Evolutionary conservation across 2,329 filamentous ascomycete genomes (phyloP).

Genomic region (Dactylellina parvicollis): DNA sequence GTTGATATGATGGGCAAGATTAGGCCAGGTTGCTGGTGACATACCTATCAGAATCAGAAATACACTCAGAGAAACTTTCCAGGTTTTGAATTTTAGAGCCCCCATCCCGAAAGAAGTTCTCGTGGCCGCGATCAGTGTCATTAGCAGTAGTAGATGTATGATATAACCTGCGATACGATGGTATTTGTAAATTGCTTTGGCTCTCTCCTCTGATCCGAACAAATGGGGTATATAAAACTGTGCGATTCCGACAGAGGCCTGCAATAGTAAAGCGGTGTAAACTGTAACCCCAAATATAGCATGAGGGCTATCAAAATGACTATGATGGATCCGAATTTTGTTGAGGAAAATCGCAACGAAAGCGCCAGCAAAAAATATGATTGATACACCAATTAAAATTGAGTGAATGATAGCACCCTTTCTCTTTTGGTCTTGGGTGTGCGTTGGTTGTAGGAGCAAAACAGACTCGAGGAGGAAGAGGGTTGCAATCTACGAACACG

Average conservation of each 20-base stretch:
- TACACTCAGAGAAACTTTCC: conserved; percentile 75
- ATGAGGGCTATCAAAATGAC: conserved; percentile 82
- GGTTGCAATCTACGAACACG: conserved; percentile 66
- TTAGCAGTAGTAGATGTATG: conserved; percentile 75
- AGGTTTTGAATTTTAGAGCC: conserved; percentile 76
- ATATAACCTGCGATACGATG: conserved; percentile 82
- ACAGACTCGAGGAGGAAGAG: conserved; percentile 81
- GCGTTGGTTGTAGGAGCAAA: conserved; percentile 86
- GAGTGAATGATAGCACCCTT: conserved; percentile 73
- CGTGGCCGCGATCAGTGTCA: conserved; percentile 78
- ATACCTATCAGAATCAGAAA: conserved; percentile 70
- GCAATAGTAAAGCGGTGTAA: conserved; percentile 74
- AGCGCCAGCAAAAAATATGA: conserved; percentile 72
- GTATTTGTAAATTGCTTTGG: conserved; percentile 88
- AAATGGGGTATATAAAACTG: conserved; percentile 79
- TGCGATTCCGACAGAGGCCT: conserved; percentile 81
- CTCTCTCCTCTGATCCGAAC: conserved; percentile 81
- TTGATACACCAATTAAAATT: conserved; percentile 72
- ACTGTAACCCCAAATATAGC: conserved; percentile 83
- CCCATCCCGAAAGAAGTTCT: conserved; percentile 78
- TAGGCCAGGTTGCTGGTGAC: background rate
- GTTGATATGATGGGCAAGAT: too few species aligned
- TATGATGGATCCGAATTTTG: conserved; percentile 69
- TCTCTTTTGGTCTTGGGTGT: conserved; percentile 77
- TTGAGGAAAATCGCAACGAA: conserved; percentile 81